Evolutionary conservation across 208 protist species (phyloP).

Genomic region (Herpetomonas muscarum): DNA sequence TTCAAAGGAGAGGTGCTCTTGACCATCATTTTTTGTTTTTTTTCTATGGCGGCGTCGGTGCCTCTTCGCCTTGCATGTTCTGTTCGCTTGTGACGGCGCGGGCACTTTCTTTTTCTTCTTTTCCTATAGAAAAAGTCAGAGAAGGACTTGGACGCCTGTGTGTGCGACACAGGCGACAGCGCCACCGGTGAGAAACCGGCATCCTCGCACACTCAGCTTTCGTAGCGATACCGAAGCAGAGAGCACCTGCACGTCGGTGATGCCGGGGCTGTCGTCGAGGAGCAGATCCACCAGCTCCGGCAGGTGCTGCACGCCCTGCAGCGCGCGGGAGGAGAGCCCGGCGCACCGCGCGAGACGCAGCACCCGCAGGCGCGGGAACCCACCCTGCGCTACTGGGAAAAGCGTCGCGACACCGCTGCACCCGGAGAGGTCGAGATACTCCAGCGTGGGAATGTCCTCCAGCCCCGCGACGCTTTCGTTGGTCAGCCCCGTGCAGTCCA

Average conservation of each 20-base stretch:
- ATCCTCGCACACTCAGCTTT: not conserved
- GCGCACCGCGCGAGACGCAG: slow-evolving; percentile 29
- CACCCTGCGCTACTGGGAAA: slow-evolving; percentile 21
- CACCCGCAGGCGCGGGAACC: slow-evolving; percentile 24
- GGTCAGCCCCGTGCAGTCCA: slow-evolving; percentile 20
- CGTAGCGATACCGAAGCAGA: slow-evolving; percentile 2
- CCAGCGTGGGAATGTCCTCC: slow-evolving; percentile 23
- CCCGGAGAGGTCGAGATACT: slow-evolving; percentile 42
- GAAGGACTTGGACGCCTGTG: not conserved
- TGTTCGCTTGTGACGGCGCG: not conserved
- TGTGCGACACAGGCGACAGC: not conserved
- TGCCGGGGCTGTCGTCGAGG: slow-evolving; percentile 18
- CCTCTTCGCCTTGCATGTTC: not conserved
- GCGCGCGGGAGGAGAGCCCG: slow-evolving; percentile 15
- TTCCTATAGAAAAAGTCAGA: not conserved
- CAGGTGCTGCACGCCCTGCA: slow-evolving; percentile 35
- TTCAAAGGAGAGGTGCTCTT: not conserved
- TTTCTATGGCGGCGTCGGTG: not conserved
- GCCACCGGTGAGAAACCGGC: not conserved
- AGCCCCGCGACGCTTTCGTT: slow-evolving; percentile 27
- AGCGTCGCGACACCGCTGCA: slow-evolving; percentile 26
- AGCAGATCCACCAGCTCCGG: slow-evolving; percentile 29
- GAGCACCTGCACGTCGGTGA: slow-evolving; percentile 13
- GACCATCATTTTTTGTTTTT: not conserved
- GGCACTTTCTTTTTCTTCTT: not conserved